Base-by-base conservation (phyloP, 2,329 filamentous ascomycete genomes). In the Xylaria sp. region DNA sequence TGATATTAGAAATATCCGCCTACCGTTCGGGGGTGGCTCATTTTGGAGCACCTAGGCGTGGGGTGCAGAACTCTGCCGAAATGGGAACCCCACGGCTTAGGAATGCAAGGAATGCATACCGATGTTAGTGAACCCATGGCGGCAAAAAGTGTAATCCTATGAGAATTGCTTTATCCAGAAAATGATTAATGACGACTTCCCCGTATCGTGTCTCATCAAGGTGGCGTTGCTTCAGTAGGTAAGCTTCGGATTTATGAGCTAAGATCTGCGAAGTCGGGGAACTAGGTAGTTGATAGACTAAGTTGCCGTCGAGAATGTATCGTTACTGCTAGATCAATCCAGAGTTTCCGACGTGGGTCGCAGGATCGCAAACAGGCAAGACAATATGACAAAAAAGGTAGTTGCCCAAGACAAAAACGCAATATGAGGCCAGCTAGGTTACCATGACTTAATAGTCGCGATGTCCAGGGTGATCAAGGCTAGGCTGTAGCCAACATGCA, bases 81-180 rank as follows among this genome's bases (percentile, higher is more conserved):
- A 31, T 13, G 6, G 13, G 29, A 37, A 51, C n/a, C 15, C 6
- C 46, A 47, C 4, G n/a, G 33, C 31, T 23, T 2, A 4, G 33
- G 47, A 17, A 23, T 53, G 27, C 49, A 33, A 33, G 6, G 29
- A 6, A 27, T 17, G 17, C 21, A 7, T 51, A 51, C 47, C 62
- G 58, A 37, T 5, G 53, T 13, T n/a, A 63, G 33, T 27, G 77
- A 77, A 56, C 75, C 74, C 77, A 79, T 79, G 7, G 29, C 38
- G 43, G 29, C 10, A n/a, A 35, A 35, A 29, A 8, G 29, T 7
- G 29, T 21, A 21, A 11, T 35, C 23, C 4, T 5, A 35, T 21
- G 41, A 17, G 27, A 43, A 54, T 47, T 11, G 13, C 41, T 37
- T 52, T 23, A 27, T 52, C 25, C 21, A 23, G 51, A 9, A 4